These are phyloP conservation scores for Penicillium simplicissimum DNA, from an alignment of 495 filamentous ascomycete genomes.

Conservation along the genomic window DNA sequence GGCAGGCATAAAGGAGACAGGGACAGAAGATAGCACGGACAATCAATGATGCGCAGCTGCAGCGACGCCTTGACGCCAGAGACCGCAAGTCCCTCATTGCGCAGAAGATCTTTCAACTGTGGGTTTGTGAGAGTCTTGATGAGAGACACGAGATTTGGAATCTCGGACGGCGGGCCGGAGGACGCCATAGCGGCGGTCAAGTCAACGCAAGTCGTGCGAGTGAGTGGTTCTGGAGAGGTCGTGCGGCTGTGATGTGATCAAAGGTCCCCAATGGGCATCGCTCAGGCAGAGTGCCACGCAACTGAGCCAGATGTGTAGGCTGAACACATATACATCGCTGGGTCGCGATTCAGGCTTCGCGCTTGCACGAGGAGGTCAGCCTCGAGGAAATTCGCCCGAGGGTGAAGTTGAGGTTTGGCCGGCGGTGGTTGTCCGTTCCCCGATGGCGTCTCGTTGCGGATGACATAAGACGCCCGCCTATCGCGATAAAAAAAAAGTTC, in stretches of 20 bases:
- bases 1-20: neutral
- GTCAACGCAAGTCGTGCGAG: neutral
- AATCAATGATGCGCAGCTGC: conserved; percentile 70
- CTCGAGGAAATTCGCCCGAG: neutral
- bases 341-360: neutral
- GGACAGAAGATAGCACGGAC: conserved; percentile 55
- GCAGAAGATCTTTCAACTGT: conserved; percentile 72
- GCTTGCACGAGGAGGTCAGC: neutral
- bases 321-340: conserved; percentile 27
- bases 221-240: neutral
- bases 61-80: conserved; percentile 80
- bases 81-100: conserved; percentile 64
- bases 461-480: conserved; percentile 43
- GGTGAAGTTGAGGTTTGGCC: neutral
- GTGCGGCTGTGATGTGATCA: neutral
- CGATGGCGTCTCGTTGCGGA: conserved; percentile 30
- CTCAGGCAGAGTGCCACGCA: conserved; percentile 22
- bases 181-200: conserved; percentile 43
- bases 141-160: conserved; percentile 42
- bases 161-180: conserved; percentile 40
- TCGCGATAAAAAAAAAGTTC: conserved; percentile 30
- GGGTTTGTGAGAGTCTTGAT: conserved; percentile 66
- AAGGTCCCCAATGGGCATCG: neutral
- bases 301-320: conserved; percentile 18
- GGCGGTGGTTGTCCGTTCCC: conserved; percentile 26